These are phyloP conservation scores for Neopestalotiopsis sp. DNA, from an alignment of 2,329 filamentous ascomycete genomes.

Conservation along the genomic window DNA sequence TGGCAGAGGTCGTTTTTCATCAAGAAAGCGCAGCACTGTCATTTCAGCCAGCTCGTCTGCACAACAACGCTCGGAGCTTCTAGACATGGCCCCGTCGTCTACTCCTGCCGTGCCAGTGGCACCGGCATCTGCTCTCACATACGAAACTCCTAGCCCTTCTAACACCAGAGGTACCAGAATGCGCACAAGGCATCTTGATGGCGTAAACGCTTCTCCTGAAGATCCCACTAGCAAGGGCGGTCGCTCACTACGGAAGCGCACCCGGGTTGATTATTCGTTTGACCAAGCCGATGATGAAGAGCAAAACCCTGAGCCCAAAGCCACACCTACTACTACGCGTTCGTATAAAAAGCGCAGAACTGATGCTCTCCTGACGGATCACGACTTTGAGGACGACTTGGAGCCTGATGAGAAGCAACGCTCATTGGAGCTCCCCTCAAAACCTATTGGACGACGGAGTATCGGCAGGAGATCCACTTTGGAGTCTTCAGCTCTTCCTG, in stretches of 20 bases:
- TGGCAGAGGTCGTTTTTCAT: slow-evolving; percentile 30
- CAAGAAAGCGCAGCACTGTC: slow-evolving; percentile 32
- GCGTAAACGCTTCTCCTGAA: slow-evolving; percentile 44
- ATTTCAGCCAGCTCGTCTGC: slow-evolving; percentile 27
- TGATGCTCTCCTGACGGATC: slow-evolving; percentile 28
- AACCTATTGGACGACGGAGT: slow-evolving; percentile 29
- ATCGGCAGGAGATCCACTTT: slow-evolving; percentile 32
- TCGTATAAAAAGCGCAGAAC: slow-evolving; percentile 36
- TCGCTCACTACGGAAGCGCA: slow-evolving; percentile 61
- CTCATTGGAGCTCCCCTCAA: slow-evolving; percentile 36
- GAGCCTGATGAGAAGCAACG: slow-evolving; percentile 33
- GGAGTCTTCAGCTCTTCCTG: slow-evolving; percentile 32
- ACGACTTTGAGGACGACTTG: slow-evolving; percentile 31
- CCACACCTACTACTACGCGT: slow-evolving; percentile 30
- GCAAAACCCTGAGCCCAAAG: slow-evolving; percentile 29
- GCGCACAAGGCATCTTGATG: slow-evolving; percentile 46
- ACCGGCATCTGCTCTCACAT: slow-evolving; percentile 28
- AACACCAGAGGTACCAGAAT: slow-evolving; percentile 46
- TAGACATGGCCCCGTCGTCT: slow-evolving; percentile 25
- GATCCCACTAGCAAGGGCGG: slow-evolving; percentile 60
- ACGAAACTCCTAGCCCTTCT: slow-evolving; percentile 36
- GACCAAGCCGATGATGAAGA: slow-evolving; percentile 56
- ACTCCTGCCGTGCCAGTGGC: slow-evolving; percentile 25
- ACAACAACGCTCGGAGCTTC: slow-evolving; percentile 25
- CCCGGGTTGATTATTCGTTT: slow-evolving; percentile 62